Base-by-base conservation (phyloP, 2,329 filamentous ascomycete genomes). In the Aspergillus unguis region DNA sequence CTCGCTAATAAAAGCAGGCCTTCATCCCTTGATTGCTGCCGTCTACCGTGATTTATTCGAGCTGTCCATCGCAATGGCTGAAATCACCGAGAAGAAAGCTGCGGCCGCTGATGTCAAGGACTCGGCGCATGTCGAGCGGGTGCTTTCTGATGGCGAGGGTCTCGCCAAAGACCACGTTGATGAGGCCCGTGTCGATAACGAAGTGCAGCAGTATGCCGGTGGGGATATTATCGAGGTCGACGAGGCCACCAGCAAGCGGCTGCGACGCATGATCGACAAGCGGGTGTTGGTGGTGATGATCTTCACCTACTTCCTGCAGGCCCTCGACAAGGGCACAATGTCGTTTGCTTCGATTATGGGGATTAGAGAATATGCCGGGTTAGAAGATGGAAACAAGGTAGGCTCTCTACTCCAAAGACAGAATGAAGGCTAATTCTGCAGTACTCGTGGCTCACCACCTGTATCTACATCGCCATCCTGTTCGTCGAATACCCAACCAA, bases 401-500 rank as follows among this genome's bases (percentile, higher is more conserved):
- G 58, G 69, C 5, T 25, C 3, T 23, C 9, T 25, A 3, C 11
- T 23, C 27, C 5, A 26, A 8, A 1, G 2, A 26, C 23, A 37
- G 11, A 6, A 41, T 27, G 17, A 6, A 29, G 25, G 40, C 44
- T 36, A 32, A 33, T 5, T 3, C 0, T 6, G 17, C 66, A 88
- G 71, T 90, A 85, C 65, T 81, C 79, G 27, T 90, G 86, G 86
- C 74, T 90, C 47, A 87, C 84, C 0, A 87, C 85, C 9, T 87
- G 84, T 75, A 87, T 90, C 58, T 90, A 89, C 72, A 84, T 89
- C 55, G 84, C 82, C 47, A 83, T 88, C 23, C 74, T 90, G 7
- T 70, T 85, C 43, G 85, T 88, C 58, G 86, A 90, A 67, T 89
- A 88, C 63, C 87, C 87, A 0, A 86, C 85, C 66, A 87, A 85